Evolutionary conservation across 2,329 filamentous ascomycete genomes (phyloP), one percentile per base, ranked within the genome.

Genomic region (Acephala macrosclerotiorum): DNA sequence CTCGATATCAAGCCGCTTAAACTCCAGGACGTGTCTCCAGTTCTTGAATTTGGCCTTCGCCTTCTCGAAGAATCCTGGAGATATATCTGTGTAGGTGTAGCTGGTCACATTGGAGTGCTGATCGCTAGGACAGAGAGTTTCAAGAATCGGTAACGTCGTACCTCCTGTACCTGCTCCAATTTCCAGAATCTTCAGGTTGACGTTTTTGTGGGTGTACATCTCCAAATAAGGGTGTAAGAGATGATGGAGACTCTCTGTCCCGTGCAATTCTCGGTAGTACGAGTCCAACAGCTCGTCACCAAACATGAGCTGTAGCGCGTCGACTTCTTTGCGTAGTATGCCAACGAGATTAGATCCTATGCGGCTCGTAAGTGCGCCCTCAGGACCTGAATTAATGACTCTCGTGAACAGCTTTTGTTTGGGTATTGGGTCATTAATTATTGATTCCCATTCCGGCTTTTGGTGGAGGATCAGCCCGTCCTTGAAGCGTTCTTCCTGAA

Each of bases 21-120:
- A 80, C 9, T 68, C 64, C 63, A 80, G 73, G 26, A 70, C 65
- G 2, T 55, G 25, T 20, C 71, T 68, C 53, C 55, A 66, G 7
- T 25, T 26, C 0, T 18, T 38, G 26, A 66, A 66, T 25, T 51
- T 42, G 12, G 68, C 61, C 51, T 70, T 69, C 3, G 78, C 77
- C 6, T 65, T 65, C 49, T 72, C 75, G 61, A 81, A 80, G 66
- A 80, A 75, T 5, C 67, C 70, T 2, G 66, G 42, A 2, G 67
- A 69, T 12, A 75, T 65, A 62, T 75, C 73, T 2, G 73, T 75
- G 56, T 66, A 75, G 1, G 26, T 47, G 60, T 75, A 75, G 7
- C 38, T 12, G 8, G 22, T 42, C 36, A 49, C 7, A 25, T 9
- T 16, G 4, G 38, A 38, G 2, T 20, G 14, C 29, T n/a, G 20